Percentiles rank a stretch among this genome's conserved stretches.
These are phyloP conservation scores for Gentiana straminea DNA, from an alignment of 257 asterid species.

Conservation along the genomic window DNA sequence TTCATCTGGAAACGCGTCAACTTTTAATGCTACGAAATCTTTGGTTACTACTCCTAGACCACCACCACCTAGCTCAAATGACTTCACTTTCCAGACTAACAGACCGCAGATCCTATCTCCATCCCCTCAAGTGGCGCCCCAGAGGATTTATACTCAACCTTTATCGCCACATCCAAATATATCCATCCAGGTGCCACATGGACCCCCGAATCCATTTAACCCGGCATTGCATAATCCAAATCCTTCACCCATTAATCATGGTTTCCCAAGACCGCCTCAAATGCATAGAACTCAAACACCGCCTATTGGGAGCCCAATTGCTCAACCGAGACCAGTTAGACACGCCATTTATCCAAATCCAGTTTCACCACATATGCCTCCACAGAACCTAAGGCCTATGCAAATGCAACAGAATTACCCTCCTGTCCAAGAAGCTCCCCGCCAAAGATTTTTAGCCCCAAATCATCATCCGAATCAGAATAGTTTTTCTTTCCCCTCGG, in stretches of 20 bases:
- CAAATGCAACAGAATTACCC: conserved; percentile 44
- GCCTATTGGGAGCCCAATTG: conserved; percentile 21
- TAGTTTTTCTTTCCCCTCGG: conserved; percentile 19
- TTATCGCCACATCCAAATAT: conserved; percentile 30
- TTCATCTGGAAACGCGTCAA: conserved; percentile 25
- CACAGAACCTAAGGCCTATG: conserved; percentile 45
- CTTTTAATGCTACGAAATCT: conserved; percentile 27
- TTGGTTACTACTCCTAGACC: conserved; percentile 39
- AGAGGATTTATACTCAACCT: conserved; percentile 35
- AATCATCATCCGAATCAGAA: conserved; percentile 32
- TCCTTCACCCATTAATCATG: conserved; percentile 30
- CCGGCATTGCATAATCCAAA: conserved; percentile 34
- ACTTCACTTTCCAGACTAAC: conserved; percentile 78
- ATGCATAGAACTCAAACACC: conserved; percentile 32
- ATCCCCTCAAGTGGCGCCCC: conserved; percentile 22
- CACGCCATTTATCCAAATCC: conserved; percentile 33
- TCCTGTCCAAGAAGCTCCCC: conserved; percentile 15
- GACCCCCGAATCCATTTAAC: conserved; percentile 33
- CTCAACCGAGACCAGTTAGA: conserved; percentile 29
- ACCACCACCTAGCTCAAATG: conserved; percentile 49
- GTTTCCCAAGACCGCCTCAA: conserved; percentile 48
- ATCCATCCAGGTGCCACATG: conserved; percentile 26
- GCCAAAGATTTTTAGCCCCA: conserved; percentile 36
- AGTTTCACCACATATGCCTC: conserved; percentile 35
- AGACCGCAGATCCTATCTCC: conserved; percentile 40